These are phyloP conservation scores for Sugiyamaella mastotermitis DNA, from an alignment of 805 yeast species.

Conservation along the genomic window DNA sequence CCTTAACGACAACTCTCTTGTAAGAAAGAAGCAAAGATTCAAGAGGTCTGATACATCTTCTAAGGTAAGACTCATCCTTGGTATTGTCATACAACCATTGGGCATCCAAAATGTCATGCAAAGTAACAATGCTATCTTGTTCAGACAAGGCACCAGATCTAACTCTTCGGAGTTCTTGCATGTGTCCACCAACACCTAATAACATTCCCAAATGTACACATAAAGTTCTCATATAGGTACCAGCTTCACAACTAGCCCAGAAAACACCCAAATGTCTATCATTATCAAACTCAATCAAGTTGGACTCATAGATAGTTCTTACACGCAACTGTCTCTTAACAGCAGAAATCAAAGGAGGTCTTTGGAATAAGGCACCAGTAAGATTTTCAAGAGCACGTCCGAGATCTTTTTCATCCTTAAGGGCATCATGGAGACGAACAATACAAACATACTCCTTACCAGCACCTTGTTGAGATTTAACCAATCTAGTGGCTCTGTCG, in stretches of 20 bases:
- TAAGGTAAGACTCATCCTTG: conserved; percentile 90
- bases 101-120: conserved; percentile 97
- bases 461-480: conserved; percentile 98
- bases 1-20: conserved; percentile 91
- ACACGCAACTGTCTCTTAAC: conserved; percentile 98
- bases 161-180: conserved; percentile 99
- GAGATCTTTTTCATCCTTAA: conserved; percentile 84
- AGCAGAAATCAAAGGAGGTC: conserved; percentile 98
- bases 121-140: conserved; percentile 84
- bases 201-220: conserved; percentile 99
- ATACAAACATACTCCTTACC: conserved; percentile 99
- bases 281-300: conserved; percentile 91
- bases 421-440: conserved; percentile 88
- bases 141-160: conserved; percentile 95
- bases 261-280: conserved; percentile 95
- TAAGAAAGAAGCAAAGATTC: conserved; percentile 91
- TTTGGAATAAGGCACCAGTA: conserved; percentile 98
- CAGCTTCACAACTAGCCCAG: conserved; percentile 99
- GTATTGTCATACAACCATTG: conserved; percentile 97
- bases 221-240: conserved; percentile 98
- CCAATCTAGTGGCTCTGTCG: conserved; percentile 96
- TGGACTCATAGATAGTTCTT: conserved; percentile 94
- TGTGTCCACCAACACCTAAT: conserved; percentile 98
- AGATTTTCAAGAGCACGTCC: conserved; percentile 84
- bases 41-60: conserved; percentile 90